phyloP scores from a whole-genome alignment of 2,329 filamentous ascomycete species.

The Phaeosphaeriaceae sp. region DNA sequence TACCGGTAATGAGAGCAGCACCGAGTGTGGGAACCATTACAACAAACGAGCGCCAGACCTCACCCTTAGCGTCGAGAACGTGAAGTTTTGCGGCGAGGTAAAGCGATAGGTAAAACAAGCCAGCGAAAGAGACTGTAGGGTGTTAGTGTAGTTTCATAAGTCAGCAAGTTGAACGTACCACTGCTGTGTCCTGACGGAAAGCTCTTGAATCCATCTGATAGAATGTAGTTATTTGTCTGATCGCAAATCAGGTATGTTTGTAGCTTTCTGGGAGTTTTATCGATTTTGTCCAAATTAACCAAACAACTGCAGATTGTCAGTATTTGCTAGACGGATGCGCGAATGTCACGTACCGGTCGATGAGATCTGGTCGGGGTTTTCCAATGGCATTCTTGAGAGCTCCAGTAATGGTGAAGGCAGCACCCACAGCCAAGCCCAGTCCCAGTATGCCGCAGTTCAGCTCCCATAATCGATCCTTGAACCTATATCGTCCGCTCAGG shows the following conservation, averaged over 20 bases:
- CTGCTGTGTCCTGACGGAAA: conserved; percentile 65
- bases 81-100: conserved; percentile 67
- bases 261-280: conserved; percentile 15
- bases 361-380: conserved; percentile 66
- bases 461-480: conserved; percentile 66
- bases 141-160: conserved; percentile 18
- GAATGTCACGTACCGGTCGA: conserved; percentile 54
- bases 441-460: conserved; percentile 66
- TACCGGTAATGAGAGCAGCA: conserved; percentile 62
- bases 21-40: conserved; percentile 61
- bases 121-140: conserved; percentile 60
- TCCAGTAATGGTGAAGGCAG: conserved; percentile 64
- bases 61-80: conserved; percentile 64
- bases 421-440: conserved; percentile 59
- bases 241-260: conserved; percentile 55
- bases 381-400: conserved; percentile 65
- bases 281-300: conserved; percentile 12
- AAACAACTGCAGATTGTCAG: conserved; percentile 29
- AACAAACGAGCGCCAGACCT: conserved; percentile 65
- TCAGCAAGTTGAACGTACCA: conserved; percentile 47
- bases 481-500: conserved; percentile 55
- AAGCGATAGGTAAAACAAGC: conserved; percentile 64
- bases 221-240: conserved; percentile 55
- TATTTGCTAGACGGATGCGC: not conserved
- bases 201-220: conserved; percentile 66